phyloP scores from a whole-genome alignment of 768 basidiomycete species.

The Phanerodontia chrysosporium region DNA sequence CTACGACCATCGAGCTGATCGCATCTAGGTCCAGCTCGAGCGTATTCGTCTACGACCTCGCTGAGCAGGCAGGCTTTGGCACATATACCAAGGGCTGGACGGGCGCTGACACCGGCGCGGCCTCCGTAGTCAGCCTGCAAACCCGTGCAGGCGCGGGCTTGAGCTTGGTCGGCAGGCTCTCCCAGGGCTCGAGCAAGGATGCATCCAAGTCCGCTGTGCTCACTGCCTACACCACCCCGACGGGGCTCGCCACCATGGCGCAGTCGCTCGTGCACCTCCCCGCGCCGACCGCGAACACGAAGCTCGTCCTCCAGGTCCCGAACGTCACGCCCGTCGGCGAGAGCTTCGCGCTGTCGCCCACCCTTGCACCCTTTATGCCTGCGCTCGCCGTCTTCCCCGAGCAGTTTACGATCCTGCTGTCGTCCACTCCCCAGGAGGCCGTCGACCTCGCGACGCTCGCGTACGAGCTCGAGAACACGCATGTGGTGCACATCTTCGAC shows the following conservation, averaged over 20 bases:
- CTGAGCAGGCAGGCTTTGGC: constrained; percentile 82
- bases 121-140: constrained; percentile 66
- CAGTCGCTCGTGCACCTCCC: constrained; percentile 75
- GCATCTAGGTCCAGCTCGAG: constrained; percentile 55
- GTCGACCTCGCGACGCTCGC: constrained; percentile 72
- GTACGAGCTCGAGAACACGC: constrained; percentile 61
- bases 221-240: constrained; percentile 79
- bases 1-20: constrained; percentile 63
- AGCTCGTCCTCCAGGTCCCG: constrained; percentile 83
- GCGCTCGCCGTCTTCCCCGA: constrained; percentile 58
- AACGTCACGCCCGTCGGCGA: constrained; percentile 63
- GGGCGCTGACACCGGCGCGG: constrained; percentile 33
- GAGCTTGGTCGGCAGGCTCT: constrained; percentile 72
- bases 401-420: constrained; percentile 69
- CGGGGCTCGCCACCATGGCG: constrained; percentile 81
- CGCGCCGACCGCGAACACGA: constrained; percentile 50
- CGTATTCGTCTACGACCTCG: constrained; percentile 80
- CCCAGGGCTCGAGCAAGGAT: constrained; percentile 73
- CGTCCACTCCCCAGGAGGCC: constrained; percentile 80
- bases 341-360: constrained; percentile 69
- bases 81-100: constrained; percentile 66
- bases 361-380: constrained; percentile 63
- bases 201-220: constrained; percentile 54
- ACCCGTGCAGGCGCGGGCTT: constrained; percentile 83
- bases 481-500: constrained; percentile 90